Base-by-base conservation (phyloP, 768 basidiomycete genomes). In the Pisolithus marmoratus region DNA sequence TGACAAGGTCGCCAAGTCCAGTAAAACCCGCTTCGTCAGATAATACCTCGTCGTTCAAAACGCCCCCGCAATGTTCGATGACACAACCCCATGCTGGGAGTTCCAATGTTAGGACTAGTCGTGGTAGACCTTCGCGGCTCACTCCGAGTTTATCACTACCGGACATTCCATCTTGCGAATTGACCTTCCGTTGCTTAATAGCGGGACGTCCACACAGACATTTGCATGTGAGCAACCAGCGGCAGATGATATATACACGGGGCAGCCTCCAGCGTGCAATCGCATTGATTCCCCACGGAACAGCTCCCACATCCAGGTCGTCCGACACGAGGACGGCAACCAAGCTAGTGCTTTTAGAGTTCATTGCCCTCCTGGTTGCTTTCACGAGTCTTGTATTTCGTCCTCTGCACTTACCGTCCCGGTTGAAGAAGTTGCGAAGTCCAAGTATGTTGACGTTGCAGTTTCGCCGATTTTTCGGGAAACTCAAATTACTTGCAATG, bases 401-500 rank as follows among this genome's bases (percentile, higher is more conserved):
- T 27, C n/a, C 5, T 49, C 49, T 6, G 22, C 20, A 38, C 29
- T 46, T 20, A 22, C 6, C 23, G 38, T 46, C 2, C 31, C 52
- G 8, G n/a, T 40, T 26, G 19, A 45, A 22, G 31, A 11, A 45
- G 22, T 26, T 17, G 19, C 38, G 23, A n/a, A 38, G 36, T 4
- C 57, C 36, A 60, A 43, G 57, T 64, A 68, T 22, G 60, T 54
- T n/a, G 65, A 66, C 45, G 58, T 55, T 31, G 54, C 50, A 40
- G 65, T 66, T 45, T 66, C 65, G 27, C 65, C 65, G 1, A 66
- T 63, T 15, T 48, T 59, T 26, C 43, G 38, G 45, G 46, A 47
- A 19, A 12, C 46, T 51, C 23, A 20, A n/a, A 4, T 29, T 45
- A 23, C 42, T 50, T 26, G 43, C 43, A n/a, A 45, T 17, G 24